phyloP scores from a whole-genome alignment of 805 yeast species.

The Candida jianshihensis region DNA sequence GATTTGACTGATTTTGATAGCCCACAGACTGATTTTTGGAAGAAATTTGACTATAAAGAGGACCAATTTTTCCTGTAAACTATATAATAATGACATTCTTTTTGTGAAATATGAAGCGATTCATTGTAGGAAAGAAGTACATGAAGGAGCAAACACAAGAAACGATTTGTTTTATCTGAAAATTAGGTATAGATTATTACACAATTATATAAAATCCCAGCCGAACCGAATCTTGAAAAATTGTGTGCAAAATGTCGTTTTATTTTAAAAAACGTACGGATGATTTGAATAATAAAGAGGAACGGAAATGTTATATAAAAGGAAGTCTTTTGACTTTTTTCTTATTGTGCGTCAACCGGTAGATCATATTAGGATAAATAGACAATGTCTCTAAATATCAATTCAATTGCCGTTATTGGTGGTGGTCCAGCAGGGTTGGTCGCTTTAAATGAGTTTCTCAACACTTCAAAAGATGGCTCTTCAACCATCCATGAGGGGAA shows the following conservation, averaged over 20 bases:
- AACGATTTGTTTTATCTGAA: no score
- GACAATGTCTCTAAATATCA: constrained; percentile 4
- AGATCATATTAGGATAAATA: background rate
- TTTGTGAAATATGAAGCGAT: no score
- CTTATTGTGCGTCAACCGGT: background rate
- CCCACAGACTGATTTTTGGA: constrained; percentile 20
- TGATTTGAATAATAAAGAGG: no score
- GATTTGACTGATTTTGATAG: constrained; percentile 10
- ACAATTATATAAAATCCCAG: no score
- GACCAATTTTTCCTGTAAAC: constrained; percentile 20
- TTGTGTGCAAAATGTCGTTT: no score
- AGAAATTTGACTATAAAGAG: constrained; percentile 19
- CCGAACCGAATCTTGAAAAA: no score
- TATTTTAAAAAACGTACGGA: no score
- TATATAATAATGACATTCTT: background rate
- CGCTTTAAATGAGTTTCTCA: constrained; percentile 25
- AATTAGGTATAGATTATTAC: no score
- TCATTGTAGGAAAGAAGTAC: no score
- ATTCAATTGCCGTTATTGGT: constrained; percentile 29
- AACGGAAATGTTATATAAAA: no score
- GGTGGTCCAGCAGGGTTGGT: constrained; percentile 34
- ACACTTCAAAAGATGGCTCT: constrained; percentile 23
- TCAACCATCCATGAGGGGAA: constrained; percentile 16
- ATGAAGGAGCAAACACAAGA: no score
- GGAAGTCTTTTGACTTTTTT: no score